A percentile compares a stretch with the other conserved stretches of the same genome.
These are phyloP conservation scores for Candida piceae DNA, from an alignment of 805 yeast genomes.

Conservation along the genomic window DNA sequence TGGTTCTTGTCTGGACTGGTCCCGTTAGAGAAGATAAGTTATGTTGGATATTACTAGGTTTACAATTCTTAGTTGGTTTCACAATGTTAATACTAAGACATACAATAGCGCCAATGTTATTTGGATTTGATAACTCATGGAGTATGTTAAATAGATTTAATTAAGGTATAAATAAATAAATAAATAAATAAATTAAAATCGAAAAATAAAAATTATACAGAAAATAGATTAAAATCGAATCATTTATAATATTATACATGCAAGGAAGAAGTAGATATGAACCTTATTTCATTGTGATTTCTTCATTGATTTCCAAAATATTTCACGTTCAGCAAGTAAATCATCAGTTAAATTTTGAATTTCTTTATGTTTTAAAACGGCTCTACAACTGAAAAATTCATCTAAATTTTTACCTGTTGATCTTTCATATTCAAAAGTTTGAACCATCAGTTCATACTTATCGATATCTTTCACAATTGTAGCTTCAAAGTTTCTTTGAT, in stretches of 20 bases:
- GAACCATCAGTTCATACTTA: slow-evolving; percentile 79
- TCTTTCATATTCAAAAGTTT: slow-evolving; percentile 81
- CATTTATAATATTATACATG: too few relatives aligned
- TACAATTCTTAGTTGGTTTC: slow-evolving; percentile 67
- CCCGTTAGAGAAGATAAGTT: slow-evolving; percentile 82
- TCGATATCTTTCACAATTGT: slow-evolving; percentile 90
- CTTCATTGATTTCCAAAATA: slow-evolving; percentile 29
- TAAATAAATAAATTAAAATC: slow-evolving; percentile 3
- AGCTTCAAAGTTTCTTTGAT: slow-evolving; percentile 76
- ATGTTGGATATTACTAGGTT: slow-evolving; percentile 50
- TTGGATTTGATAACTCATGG: slow-evolving; percentile 80
- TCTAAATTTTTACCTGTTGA: slow-evolving; percentile 53
- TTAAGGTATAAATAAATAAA: too few relatives aligned
- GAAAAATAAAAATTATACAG: not conserved
- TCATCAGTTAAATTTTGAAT: slow-evolving; percentile 66
- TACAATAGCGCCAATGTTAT: slow-evolving; percentile 75
- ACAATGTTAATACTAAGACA: slow-evolving; percentile 70
- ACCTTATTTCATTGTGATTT: not conserved
- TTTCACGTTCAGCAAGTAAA: slow-evolving; percentile 41
- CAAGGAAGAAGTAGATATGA: too few relatives aligned
- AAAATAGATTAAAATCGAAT: too few relatives aligned
- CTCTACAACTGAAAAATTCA: slow-evolving; percentile 64
- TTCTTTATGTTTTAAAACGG: slow-evolving; percentile 64
- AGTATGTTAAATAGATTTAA: slow-evolving; percentile 30
- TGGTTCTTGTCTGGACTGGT: slow-evolving; percentile 80